Evolutionary conservation across 139 green algal genomes (phyloP), one percentile per base, ranked within the genome.

Genomic region (Chlamydomonas sphaeroides): DNA sequence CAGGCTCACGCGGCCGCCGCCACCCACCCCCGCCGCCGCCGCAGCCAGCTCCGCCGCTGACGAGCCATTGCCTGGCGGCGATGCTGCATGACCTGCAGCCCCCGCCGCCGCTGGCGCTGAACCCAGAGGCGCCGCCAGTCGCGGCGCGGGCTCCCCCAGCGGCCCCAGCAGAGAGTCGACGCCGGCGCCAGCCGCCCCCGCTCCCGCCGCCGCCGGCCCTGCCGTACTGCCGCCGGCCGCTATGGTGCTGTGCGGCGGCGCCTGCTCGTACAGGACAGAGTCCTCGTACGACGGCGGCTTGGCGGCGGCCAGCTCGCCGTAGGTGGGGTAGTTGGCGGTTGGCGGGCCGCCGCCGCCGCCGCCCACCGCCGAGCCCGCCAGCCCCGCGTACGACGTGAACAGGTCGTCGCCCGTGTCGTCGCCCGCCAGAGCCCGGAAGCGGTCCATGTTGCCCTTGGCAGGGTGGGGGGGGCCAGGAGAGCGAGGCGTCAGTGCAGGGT

Each of bases 261-360:
- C 74, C 74, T 76, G 56, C 8, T 88, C 88, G 79, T 86, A 90
- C 61, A 91, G 72, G 10, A 85, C 56, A 0, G 70, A 88, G 41
- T 92, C 90, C 20, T 91, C 85, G 65, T 94, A 91, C 32, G 86
- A 86, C 20, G 88, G 88, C 42, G 82, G 87, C 8, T 59, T 65
- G 3, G 69, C 59, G 49, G 68, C 62, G 88, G 65, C 69, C 48
- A 94, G 68, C 66, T 94, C 87, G 15, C 86, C 88, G 66, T 93
- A 92, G 62, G 85, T 91, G 4, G 76, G 76, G 76, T 83, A 83
- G 45, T 73, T 56, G 62, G 72, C 57, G 56, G 72, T 80, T 38
- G 56, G 36, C 76, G 48, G 88, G 78, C 88, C 84, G 7, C n/a
- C 65, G 42, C 70, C 57, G 11, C 73, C 53, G 45, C 79, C 59